Evolutionary conservation across 192 early-diverging fungal genomes (phyloP), one percentile per base, ranked within the genome.

Genomic region (Linderina pennispora): DNA sequence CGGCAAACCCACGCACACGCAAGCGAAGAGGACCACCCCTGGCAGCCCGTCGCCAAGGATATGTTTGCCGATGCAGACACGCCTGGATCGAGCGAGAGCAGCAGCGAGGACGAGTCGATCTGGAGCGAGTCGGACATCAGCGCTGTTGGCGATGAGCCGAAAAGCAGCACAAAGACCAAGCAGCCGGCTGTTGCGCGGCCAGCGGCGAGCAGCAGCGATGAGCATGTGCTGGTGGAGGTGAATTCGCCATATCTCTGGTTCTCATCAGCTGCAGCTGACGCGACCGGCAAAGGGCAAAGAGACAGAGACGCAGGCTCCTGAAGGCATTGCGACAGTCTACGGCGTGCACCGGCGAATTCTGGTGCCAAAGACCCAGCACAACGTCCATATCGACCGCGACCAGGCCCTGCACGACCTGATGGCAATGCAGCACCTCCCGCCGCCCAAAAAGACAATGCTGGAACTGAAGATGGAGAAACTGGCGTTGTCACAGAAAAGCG

Each of bases 281-380:
- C 4, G 7, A 18, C 8, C 19, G 36, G 5, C 36, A n/a, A 38
- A 18, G 14, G 36, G 19, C 15, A 38, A 19, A 6, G 7, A 18
- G 15, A 4, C 14, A n/a, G 16, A 13, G 3, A 18, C 23, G 3
- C 39, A 38, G 2, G 21, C 25, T 17, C 8, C 7, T 5, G 24
- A 14, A 8, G 19, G 17, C 11, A 8, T 16, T 3, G 44, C 36
- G 3, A 37, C 43, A 3, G 58, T 40, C 37, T 65, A 60, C 22
- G 69, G 67, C 2, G 40, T 62, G n/a, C 54, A 63, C 6, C 50
- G 67, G 9, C 59, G 59, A 4, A 33, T 70, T 9, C 48, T 70
- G 5, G 40, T 58, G 15, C 34, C 55, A 10, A 45, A 45, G 15
- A 55, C 55, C 35, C 53, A 39, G 35, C 60, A 54, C 23, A 44